Evolutionary conservation across 305 asterid species (phyloP), one percentile per base, ranked within the genome.

Genomic region (Fraxinus nigra): DNA sequence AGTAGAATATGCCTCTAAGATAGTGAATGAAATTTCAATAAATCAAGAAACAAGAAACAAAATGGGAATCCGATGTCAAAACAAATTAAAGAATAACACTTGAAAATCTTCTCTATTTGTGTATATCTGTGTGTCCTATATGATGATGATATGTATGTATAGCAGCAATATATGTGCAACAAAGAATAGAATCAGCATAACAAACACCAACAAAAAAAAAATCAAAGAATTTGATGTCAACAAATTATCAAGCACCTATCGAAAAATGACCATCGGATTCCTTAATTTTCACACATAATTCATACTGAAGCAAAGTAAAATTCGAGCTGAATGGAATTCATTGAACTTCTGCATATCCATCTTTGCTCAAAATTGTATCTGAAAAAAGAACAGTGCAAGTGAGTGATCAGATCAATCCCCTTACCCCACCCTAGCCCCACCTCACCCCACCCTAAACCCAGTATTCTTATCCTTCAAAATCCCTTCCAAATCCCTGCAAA

Each of bases 61-160:
- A 90, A 84, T 43, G 77, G 95, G 98, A 93, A 95, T 93, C 98
- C 99, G 97, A 95, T 92, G 98, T 86, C 92, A 85, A 90, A 92
- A 90, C 84, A 87, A 89, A 88, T 40, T 20, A 79, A 86, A 59
- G 33, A 80, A 54, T 20, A 38, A 32, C 80, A 79, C 77, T 65
- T 69, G 18, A 33, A 69, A n/a, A 54, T 38, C 69, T 78, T 79
- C 61, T 40, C 2, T 81, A 61, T 81, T 32, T 32, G 35, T 81
- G 18, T 79, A 26, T 86, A 78, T 48, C 46, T 80, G 84, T 84
- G 91, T 91, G 91, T 89, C 95, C 97, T 94, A 90, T 85, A 84
- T 85, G 89, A 89, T 51, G 81, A 80, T 87, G 86, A 82, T 77
- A 84, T 82, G 80, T 48, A 77, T 54, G 75, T 81, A 82, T 80